Evolutionary conservation across 2,329 filamentous ascomycete species (phyloP), one percentile per base, ranked within the genome.

Genomic region (Phoma sp.): DNA sequence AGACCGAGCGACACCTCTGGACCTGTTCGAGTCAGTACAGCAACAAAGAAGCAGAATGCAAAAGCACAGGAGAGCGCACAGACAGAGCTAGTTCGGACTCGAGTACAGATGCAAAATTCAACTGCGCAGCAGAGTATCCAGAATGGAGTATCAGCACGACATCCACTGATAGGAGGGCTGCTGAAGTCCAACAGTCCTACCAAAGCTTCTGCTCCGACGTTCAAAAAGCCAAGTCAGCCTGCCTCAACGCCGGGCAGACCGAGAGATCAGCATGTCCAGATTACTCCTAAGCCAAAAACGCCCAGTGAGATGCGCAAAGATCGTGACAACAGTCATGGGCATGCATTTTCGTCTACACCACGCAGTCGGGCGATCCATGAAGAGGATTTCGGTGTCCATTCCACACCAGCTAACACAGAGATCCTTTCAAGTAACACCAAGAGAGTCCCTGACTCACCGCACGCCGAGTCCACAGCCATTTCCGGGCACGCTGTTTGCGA

Each of bases 371-470:
- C 42, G 18, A 37, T 43, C 7, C 48, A 56, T 11, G 47, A 46
- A 1, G 42, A 38, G 12, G 40, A 42, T 30, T 53, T 53, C 18
- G 53, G 50, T 26, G 1, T 53, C 14, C 54, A 33, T n/a, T 17
- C 33, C 5, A 48, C 30, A 45, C 25, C 20, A 20, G 32, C 34
- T 15, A 49, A 61, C 7, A 33, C 53, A 7, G 66, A 68, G 42
- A 60, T 73, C 11, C 55, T 77, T 10, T 77, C 76, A 1, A 78
- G 76, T 61, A 79, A 78, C 45, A 73, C 63, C 33, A 81, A 68
- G 70, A 76, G 54, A 61, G 64, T 68, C 62, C 79, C 67, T 72
- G 76, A 59, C 66, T 78, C 74, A 17, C 76, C 77, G 21, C 60
- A 64, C 32, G 72, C 70, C 37, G 70, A 71, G 5, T 78, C 76